These are phyloP conservation scores for Pseudogymnoascus sp. DNA, from an alignment of 2,329 filamentous ascomycete species.

Conservation along the genomic window DNA sequence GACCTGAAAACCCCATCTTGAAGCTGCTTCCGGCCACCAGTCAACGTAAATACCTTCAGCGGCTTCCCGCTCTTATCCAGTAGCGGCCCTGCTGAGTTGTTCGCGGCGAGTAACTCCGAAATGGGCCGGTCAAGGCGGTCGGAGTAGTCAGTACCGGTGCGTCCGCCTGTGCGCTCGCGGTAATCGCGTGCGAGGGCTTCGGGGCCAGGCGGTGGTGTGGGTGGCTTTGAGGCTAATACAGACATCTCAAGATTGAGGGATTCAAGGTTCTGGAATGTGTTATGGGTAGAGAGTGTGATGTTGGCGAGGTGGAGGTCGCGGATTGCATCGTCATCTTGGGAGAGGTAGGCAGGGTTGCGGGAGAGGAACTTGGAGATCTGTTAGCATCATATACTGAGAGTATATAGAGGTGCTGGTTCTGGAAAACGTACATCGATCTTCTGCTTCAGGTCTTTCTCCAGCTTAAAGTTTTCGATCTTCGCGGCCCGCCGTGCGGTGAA, in stretches of 20 bases:
- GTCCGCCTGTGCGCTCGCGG: conserved; percentile 36
- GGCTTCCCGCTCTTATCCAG: conserved; percentile 75
- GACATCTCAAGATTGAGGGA: conserved; percentile 76
- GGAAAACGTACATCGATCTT: conserved; percentile 60
- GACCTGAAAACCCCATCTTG: conserved; percentile 77
- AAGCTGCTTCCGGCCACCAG: conserved; percentile 68
- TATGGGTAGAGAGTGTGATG: conserved; percentile 65
- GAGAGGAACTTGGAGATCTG: conserved; percentile 45
- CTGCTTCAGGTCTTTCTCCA: conserved; percentile 77
- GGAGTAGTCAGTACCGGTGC: conserved; percentile 47
- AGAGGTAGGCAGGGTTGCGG: conserved; percentile 50
- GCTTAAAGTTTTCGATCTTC: conserved; percentile 78
- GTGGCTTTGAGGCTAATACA: conserved; percentile 68
- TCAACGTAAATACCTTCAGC: conserved; percentile 80
- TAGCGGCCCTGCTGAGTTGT: conserved; percentile 58
- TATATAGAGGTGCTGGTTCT: conserved; percentile 34
- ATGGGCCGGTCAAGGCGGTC: conserved; percentile 66
- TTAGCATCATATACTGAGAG: conserved; percentile 20
- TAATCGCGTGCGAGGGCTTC: conserved; percentile 40
- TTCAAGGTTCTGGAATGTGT: conserved; percentile 81
- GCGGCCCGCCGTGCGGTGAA: conserved; percentile 65
- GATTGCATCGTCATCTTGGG: conserved; percentile 77
- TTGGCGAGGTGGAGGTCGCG: conserved; percentile 72
- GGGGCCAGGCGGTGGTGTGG: conserved; percentile 37
- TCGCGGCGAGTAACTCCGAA: conserved; percentile 41